A percentile compares a stretch with the other conserved stretches of the same genome.
phyloP scores from a whole-genome alignment of 129 eudicot genomes.

The Calendula officinalis region DNA sequence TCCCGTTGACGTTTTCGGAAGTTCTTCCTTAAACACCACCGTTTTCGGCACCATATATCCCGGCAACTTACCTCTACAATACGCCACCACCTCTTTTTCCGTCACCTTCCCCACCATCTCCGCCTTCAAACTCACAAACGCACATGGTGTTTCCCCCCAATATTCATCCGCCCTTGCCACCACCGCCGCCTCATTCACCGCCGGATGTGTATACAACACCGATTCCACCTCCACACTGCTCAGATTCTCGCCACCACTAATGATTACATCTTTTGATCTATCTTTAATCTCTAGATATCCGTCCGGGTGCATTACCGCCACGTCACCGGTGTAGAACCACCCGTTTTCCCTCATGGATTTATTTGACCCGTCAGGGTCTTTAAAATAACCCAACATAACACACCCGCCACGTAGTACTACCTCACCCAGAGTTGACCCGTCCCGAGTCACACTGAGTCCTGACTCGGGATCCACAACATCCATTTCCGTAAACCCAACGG shows the following conservation, averaged over 20 bases:
- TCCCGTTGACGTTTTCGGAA: constrained; percentile 63
- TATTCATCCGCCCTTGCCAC: constrained; percentile 54
- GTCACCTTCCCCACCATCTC: constrained; percentile 30
- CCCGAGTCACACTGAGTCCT: constrained; percentile 36
- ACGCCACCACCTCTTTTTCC: constrained; percentile 39
- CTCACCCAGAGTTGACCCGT: constrained; percentile 45
- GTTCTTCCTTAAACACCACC: constrained; percentile 50
- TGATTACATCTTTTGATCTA: constrained; percentile 53
- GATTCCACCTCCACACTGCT: constrained; percentile 68
- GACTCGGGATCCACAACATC: constrained; percentile 42
- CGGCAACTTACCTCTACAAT: constrained; percentile 47
- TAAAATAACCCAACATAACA: constrained; percentile 51
- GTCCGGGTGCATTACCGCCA: constrained; percentile 59
- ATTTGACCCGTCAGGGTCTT: constrained; percentile 39
- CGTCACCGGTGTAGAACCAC: constrained; percentile 62
- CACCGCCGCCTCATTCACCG: constrained; percentile 57
- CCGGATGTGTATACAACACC: constrained; percentile 42
- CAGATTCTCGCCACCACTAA: constrained; percentile 59
- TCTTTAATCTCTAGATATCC: constrained; percentile 63
- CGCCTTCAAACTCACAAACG: constrained; percentile 55
- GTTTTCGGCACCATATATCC: constrained; percentile 62
- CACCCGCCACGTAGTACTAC: constrained; percentile 45
- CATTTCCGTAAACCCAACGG: constrained; percentile 32
- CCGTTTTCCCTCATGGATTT: constrained; percentile 52
- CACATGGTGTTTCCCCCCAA: constrained; percentile 74